Base-by-base conservation (phyloP, 805 yeast species). In the Aciculoconidium aculeatum region DNA sequence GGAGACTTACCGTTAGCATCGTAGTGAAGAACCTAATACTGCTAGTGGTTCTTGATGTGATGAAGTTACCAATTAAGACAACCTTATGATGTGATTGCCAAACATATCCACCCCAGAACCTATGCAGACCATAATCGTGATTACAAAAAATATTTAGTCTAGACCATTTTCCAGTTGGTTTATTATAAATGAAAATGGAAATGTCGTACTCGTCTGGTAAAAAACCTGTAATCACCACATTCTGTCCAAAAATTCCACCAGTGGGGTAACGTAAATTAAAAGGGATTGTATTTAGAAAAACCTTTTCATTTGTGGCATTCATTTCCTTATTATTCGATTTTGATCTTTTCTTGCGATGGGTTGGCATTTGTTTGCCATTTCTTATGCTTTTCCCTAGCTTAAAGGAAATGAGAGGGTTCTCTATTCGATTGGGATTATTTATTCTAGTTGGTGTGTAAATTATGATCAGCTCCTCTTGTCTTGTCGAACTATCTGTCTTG, bases 41-140 rank as follows among this genome's bases (percentile, higher is more conserved):
- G 29, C 74, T 65, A 3, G 70, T 57, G 3, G 75, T 64, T 22
- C 48, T 48, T 1, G 67, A 53, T 3, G 72, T 63, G n/a, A 62
- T 55, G 17, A 48, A 44, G 39, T 65, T 67, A 1, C 92, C 92
- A 19, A 82, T 43, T 16, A 80, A 51, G 1, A 79, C 56, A 1
- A 79, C 75, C 47, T 75, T 77, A 45, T 82, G 90, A 51, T 82
- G 94, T 1, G 88, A 78, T 17, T 69, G 70, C 94, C 94, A 82
- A 1, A 75, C 75, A 52, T 70, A 77, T 0, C 81, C 75, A 37
- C 75, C 77, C 73, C 83, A 75, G 28, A 79, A 66, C 30, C 80
- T 57, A 44, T 79, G 83, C 3, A 71, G 62, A 17, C 70, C 70
- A 17, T 65, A 56, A 27, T 67, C 71, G 39, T 72, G 77, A 27